Base-by-base conservation (phyloP, 1,284 basidiomycete genomes). In the Cutaneotrichosporon cutaneum region DNA sequence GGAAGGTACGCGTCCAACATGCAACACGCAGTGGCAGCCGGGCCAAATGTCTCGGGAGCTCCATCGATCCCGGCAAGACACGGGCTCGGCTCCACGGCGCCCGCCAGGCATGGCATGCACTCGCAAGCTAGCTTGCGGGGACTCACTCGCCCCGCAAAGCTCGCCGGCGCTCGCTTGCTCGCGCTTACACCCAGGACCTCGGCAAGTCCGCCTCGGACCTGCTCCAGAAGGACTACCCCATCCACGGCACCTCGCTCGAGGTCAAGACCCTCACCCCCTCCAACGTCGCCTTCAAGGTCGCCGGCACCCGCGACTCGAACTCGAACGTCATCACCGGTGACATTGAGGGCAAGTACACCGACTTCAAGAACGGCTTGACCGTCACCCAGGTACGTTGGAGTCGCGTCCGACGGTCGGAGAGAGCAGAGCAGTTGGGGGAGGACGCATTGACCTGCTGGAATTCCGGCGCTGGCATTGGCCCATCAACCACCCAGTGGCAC, bases 191-290 rank as follows among this genome's bases (percentile, higher is more conserved):
- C 33, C 33, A 94, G 91, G 92, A 95, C 82, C 88, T 94, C 76
- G 95, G 94, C 82, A 96, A 96, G 87, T 94, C 93, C 72, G 92
- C 94, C 81, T 91, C 88, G 77, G 95, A 99, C 85, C 83, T 98
- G 70, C 85, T 99, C 72, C 84, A 85, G 81, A 94, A 90, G 85
- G 96, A 99, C 85, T 97, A 89, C 85, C 89, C 87, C 74, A 90
- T 94, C 71, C 71, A 82, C 83, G 73, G 89, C 87, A 88, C 85
- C 62, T 81, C 84, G 59, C 86, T 94, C 72, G 90, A 94, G 82
- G 90, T 94, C 79, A 98, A 98, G 87, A 99, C 95, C 69, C 87
- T 89, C 80, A 92, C 95, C 5, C 92, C 94, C 55, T 90, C 89
- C 70, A 86, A 88, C 77, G 90, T 93, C 71, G 82, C 87, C 75